Evolutionary conservation across 352 stramenopile species (phyloP).

Genomic region (Phytophthora cryptogea): DNA sequence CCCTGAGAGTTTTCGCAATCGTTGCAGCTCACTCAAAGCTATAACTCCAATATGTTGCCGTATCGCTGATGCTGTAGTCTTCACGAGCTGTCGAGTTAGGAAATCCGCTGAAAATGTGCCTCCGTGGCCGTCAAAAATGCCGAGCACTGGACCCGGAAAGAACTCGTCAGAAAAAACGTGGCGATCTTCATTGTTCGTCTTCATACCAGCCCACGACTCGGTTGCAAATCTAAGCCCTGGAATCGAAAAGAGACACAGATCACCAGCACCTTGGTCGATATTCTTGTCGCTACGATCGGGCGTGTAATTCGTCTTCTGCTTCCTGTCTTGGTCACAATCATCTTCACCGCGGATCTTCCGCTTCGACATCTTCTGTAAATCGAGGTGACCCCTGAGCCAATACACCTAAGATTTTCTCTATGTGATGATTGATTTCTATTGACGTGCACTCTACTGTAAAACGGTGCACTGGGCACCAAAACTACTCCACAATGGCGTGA

Average conservation of each 20-base stretch:
- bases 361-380: conserved; percentile 27
- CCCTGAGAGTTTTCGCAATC: conserved; percentile 15
- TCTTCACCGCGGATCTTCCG: conserved; percentile 34
- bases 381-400: conserved; percentile 12
- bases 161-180: conserved; percentile 27
- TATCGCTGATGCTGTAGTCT: conserved; percentile 32
- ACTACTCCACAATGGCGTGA: conserved; percentile 29
- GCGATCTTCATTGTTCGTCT: conserved; percentile 67
- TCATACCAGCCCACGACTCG: conserved; percentile 58
- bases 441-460: too few species aligned
- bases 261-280: not conserved
- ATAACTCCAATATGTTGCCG: conserved; percentile 35
- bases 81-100: conserved; percentile 48
- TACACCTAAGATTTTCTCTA: conserved; percentile 6
- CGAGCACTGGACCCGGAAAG: conserved; percentile 60
- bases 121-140: conserved; percentile 66
- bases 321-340: conserved; percentile 17
- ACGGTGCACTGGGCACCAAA: not conserved
- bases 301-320: conserved; percentile 3
- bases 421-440: not conserved
- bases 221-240: conserved; percentile 49
- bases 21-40: conserved; percentile 21
- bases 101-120: conserved; percentile 58
- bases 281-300: not conserved
- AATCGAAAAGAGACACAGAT: conserved; percentile 24